Conservation (phyloP, 495 filamentous ascomycete genomes). For the Hypoxylon fragiforme region DNA sequence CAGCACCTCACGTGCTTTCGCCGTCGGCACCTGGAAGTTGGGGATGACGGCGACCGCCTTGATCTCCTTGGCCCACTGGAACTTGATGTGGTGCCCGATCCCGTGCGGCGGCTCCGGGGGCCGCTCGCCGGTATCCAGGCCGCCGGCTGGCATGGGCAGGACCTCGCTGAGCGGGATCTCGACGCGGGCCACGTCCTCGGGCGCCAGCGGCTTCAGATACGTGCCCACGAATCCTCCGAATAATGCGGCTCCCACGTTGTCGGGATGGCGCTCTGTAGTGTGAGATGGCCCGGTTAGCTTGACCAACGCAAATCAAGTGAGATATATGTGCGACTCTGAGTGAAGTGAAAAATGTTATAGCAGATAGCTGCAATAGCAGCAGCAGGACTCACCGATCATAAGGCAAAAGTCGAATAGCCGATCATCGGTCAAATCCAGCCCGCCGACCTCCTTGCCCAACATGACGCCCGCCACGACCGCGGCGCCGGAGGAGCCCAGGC, state of each 20-base stretch:
- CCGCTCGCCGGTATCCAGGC: conserved; percentile 77
- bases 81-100: conserved; percentile 93
- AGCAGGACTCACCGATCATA: conserved; percentile 69
- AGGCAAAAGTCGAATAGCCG: conserved; percentile 92
- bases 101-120: conserved; percentile 86
- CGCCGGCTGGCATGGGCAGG: conserved; percentile 81
- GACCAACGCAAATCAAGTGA: too few species aligned
- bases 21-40: conserved; percentile 89
- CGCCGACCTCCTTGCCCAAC: conserved; percentile 85
- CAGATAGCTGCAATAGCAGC: too few species aligned
- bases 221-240: conserved; percentile 98
- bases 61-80: conserved; percentile 88
- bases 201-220: conserved; percentile 86
- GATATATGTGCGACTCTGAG: too few species aligned
- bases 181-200: conserved; percentile 78
- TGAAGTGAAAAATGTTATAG: too few species aligned
- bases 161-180: conserved; percentile 98
- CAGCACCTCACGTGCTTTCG: conserved; percentile 80
- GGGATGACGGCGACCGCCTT: conserved; percentile 94
- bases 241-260: conserved; percentile 93
- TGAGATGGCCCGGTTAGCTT: conserved; percentile 20
- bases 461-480: conserved; percentile 93
- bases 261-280: conserved; percentile 81
- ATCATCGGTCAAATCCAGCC: conserved; percentile 74
- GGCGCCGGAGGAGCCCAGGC: conserved; percentile 88